Percentiles rank a stretch among this genome's conserved stretches.
These are phyloP conservation scores for Hypoxylon sp. DNA, from an alignment of 2,329 filamentous ascomycete species.

Conservation along the genomic window DNA sequence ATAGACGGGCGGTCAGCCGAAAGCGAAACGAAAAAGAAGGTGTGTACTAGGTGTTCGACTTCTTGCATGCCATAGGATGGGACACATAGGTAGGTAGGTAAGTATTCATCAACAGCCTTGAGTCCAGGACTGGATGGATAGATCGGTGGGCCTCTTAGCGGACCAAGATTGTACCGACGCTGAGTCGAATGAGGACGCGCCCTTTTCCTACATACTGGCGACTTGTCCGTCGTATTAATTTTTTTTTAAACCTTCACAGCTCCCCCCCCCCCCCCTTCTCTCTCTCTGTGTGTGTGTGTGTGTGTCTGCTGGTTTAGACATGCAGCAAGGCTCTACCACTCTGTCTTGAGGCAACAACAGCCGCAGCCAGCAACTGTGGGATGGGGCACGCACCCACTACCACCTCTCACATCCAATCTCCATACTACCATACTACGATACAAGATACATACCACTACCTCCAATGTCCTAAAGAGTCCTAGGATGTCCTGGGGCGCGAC, in stretches of 20 bases:
- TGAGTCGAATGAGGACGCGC: slow-evolving; percentile 25
- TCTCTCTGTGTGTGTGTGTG: too few relatives aligned
- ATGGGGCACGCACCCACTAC: slow-evolving; percentile 19
- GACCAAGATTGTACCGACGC: slow-evolving; percentile 37
- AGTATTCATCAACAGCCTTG: slow-evolving; percentile 20
- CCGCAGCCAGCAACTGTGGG: slow-evolving; percentile 22
- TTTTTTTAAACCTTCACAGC: neutral
- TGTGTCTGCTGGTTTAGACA: neutral
- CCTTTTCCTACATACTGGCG: slow-evolving; percentile 1
- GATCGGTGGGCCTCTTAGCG: slow-evolving; percentile 35
- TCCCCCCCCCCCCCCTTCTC: too few relatives aligned
- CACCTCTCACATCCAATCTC: neutral
- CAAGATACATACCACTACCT: neutral
- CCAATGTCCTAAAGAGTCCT: neutral
- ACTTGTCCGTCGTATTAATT: slow-evolving; percentile 4
- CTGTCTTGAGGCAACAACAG: slow-evolving; percentile 33
- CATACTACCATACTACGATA: neutral
- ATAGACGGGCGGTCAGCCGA: slow-evolving; percentile 44
- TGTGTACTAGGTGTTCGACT: slow-evolving; percentile 20
- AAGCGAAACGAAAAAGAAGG: neutral
- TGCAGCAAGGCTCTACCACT: slow-evolving; percentile 19
- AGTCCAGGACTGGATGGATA: slow-evolving; percentile 23
- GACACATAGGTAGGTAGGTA: too few relatives aligned
- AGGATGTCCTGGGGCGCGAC: slow-evolving; percentile 33
- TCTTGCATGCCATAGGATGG: slow-evolving; percentile 11